phyloP scores from a whole-genome alignment of 2,329 filamentous ascomycete genomes.

The Ceratocystis cacaofunesta region DNA sequence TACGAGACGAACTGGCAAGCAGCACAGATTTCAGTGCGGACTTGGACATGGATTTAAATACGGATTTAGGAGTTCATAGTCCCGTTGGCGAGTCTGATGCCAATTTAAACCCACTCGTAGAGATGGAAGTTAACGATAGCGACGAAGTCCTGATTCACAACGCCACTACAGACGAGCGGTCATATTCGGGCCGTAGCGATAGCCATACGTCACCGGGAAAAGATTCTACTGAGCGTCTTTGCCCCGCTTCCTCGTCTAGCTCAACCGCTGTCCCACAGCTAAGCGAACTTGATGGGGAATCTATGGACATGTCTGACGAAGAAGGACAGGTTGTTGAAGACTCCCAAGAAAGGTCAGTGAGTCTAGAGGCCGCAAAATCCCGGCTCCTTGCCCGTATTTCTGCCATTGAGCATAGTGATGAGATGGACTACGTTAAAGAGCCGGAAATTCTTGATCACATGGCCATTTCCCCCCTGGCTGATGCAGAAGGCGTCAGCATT shows the following conservation, averaged over 20 bases:
- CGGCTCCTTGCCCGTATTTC: slow-evolving; percentile 34
- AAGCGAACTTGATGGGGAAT: slow-evolving; percentile 20
- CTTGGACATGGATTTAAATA: slow-evolving; percentile 24
- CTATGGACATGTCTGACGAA: slow-evolving; percentile 32
- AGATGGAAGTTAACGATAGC: slow-evolving; percentile 22
- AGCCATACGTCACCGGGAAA: background rate
- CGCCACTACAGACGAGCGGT: background rate
- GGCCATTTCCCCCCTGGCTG: slow-evolving; percentile 2
- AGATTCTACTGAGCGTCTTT: no score
- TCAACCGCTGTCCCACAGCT: background rate
- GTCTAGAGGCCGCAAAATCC: slow-evolving; percentile 34
- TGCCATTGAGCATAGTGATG: slow-evolving; percentile 10
- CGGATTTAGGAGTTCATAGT: slow-evolving; percentile 29
- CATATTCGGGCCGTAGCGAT: background rate
- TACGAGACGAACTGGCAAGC: slow-evolving; percentile 30
- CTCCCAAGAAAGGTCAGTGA: slow-evolving; percentile 18
- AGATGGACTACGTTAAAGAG: slow-evolving; percentile 20
- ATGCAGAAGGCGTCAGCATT: slow-evolving; percentile 22
- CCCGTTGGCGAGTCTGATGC: slow-evolving; percentile 33
- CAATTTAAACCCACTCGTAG: slow-evolving; percentile 19
- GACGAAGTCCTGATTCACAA: slow-evolving; percentile 16
- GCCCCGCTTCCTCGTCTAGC: background rate
- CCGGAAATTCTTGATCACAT: slow-evolving; percentile 22
- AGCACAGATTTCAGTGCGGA: slow-evolving; percentile 18
- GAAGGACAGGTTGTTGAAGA: slow-evolving; percentile 25